Conservation (phyloP, 2,329 filamentous ascomycete species). For the Proliferodiscus dingleyae region DNA sequence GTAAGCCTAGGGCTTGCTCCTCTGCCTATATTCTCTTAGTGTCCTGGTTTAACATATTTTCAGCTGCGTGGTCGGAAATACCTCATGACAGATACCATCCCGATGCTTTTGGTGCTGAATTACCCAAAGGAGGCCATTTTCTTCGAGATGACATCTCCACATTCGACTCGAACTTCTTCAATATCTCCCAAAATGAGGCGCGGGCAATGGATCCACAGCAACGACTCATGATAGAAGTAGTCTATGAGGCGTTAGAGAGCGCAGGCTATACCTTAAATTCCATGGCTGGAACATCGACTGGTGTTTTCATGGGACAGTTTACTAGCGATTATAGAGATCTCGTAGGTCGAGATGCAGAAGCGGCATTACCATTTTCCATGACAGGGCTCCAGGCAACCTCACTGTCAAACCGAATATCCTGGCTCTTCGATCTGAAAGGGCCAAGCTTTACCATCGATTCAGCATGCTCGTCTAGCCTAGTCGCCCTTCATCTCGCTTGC, state of each 20-base stretch:
- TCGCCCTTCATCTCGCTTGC: slow-evolving; percentile 22
- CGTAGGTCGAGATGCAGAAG: slow-evolving; percentile 4
- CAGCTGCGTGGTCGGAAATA: not conserved
- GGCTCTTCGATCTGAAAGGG: slow-evolving; percentile 35
- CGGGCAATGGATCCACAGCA: slow-evolving; percentile 32
- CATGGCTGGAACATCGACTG: slow-evolving; percentile 22
- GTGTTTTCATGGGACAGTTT: slow-evolving; percentile 40
- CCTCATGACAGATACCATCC: not conserved
- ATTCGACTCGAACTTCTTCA: slow-evolving; percentile 30
- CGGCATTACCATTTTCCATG: slow-evolving; percentile 27
- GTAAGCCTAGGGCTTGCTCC: too few species aligned
- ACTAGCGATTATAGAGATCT: slow-evolving; percentile 19
- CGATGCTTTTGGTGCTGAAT: not conserved
- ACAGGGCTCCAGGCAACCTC: slow-evolving; percentile 37
- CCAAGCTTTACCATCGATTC: slow-evolving; percentile 40
- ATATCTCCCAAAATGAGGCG: slow-evolving; percentile 23
- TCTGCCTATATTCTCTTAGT: too few species aligned
- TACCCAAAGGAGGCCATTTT: slow-evolving; percentile 22
- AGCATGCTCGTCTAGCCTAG: slow-evolving; percentile 39
- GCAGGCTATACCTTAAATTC: slow-evolving; percentile 13
- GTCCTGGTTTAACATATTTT: not conserved
- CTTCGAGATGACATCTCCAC: slow-evolving; percentile 22
- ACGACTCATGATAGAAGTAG: slow-evolving; percentile 24
- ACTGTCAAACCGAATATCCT: slow-evolving; percentile 38
- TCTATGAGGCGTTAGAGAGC: slow-evolving; percentile 27